These are phyloP conservation scores for Cyberlindnera lachancei DNA, from an alignment of 805 yeast species.

Conservation along the genomic window DNA sequence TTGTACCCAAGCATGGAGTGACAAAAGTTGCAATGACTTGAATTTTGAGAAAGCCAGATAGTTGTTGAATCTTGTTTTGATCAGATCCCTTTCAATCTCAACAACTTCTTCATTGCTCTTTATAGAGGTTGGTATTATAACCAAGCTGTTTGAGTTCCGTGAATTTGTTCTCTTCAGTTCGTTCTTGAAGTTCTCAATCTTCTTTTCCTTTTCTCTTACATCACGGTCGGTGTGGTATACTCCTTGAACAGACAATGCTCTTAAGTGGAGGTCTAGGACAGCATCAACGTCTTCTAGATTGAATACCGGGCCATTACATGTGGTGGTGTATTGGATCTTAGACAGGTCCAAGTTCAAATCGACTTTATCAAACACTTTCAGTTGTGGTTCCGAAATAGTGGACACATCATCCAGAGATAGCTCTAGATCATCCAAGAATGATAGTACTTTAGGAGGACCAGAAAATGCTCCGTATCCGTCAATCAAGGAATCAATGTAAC, in stretches of 20 bases:
- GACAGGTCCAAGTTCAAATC: conserved; percentile 36
- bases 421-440: conserved; percentile 65
- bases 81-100: conserved; percentile 17
- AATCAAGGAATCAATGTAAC: conserved; percentile 47
- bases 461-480: conserved; percentile 40
- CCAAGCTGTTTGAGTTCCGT: conserved; percentile 7
- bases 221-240: conserved; percentile 14
- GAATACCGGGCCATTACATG: conserved; percentile 28
- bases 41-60: conserved; percentile 40
- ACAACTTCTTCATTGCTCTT: conserved; percentile 20
- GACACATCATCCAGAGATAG: conserved; percentile 41
- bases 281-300: conserved; percentile 36
- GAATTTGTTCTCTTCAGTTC: conserved; percentile 14
- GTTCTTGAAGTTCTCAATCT: conserved; percentile 9
- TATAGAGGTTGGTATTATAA: conserved; percentile 12
- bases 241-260: conserved; percentile 16
- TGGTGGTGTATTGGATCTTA: conserved; percentile 26
- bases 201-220: conserved; percentile 12
- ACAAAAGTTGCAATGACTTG: conserved; percentile 45
- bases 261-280: conserved; percentile 24
- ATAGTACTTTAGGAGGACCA: conserved; percentile 61
- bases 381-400: conserved; percentile 14
- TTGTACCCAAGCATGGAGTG: conserved; percentile 78
- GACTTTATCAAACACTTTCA: conserved; percentile 16
- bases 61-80: conserved; percentile 33